phyloP scores from a whole-genome alignment of 352 stramenopile species.

The Globisporangium uncinulatum region DNA sequence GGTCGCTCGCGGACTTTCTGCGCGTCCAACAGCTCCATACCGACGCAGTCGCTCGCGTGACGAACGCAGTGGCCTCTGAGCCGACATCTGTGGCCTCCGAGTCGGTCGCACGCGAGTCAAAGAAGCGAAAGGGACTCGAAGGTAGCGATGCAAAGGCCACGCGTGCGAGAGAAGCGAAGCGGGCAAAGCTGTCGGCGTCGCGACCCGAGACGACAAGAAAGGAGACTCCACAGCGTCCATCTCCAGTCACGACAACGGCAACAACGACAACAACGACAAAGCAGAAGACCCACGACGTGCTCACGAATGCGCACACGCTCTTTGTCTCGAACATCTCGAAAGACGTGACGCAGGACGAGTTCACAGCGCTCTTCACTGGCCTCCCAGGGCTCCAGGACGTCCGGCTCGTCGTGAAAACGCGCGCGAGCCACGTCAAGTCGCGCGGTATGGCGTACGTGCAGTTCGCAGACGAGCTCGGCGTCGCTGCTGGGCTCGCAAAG shows the following conservation, averaged over 20 bases:
- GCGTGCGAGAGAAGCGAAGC: constrained; percentile 16
- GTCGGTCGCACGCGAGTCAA: constrained; percentile 21
- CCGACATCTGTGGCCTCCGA: neutral
- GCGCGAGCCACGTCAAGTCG: constrained; percentile 51
- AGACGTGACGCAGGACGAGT: constrained; percentile 40
- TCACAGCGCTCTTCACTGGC: constrained; percentile 41
- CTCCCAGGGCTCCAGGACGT: constrained; percentile 50
- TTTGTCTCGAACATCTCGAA: constrained; percentile 70
- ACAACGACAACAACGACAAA: constrained; percentile 14
- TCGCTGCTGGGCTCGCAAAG: constrained; percentile 21
- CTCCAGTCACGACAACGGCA: neutral
- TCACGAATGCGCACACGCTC: constrained; percentile 61
- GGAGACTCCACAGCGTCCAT: too few relatives aligned
- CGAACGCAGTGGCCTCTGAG: constrained; percentile 1
- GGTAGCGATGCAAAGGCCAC: constrained; percentile 1
- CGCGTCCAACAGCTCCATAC: constrained; percentile 22
- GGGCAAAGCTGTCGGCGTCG: constrained; percentile 10
- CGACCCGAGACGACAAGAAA: neutral
- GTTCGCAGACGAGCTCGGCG: constrained; percentile 39
- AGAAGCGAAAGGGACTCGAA: constrained; percentile 12
- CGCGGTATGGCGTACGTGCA: constrained; percentile 75
- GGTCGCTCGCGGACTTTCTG: constrained; percentile 28
- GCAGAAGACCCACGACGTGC: constrained; percentile 22
- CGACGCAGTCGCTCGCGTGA: constrained; percentile 12
- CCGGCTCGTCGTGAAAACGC: constrained; percentile 57